A percentile compares a stretch with the other conserved stretches of the same genome.
phyloP scores from a whole-genome alignment of 2,329 filamentous ascomycete species.

The Orbilia brochopaga region DNA sequence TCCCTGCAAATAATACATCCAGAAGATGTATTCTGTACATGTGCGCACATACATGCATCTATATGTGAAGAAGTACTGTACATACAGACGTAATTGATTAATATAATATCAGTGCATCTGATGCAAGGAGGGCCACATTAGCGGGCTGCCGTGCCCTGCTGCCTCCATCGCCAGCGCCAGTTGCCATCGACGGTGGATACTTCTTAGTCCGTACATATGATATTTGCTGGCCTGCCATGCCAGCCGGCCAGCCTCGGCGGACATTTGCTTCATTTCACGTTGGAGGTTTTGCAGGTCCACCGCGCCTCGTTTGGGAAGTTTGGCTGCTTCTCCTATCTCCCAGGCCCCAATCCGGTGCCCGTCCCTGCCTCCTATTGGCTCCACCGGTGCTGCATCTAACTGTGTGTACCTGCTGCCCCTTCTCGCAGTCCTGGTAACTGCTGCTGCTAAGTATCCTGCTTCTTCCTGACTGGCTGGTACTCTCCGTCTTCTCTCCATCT shows the following conservation, averaged over 20 bases:
- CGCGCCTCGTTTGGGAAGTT: slow-evolving; percentile 6
- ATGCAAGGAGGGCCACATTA: no score
- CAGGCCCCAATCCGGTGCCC: not conserved
- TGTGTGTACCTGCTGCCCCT: slow-evolving; percentile 23
- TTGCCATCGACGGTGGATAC: slow-evolving; percentile 6
- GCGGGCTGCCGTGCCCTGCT: no score
- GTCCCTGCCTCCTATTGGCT: not conserved
- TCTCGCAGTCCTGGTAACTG: slow-evolving; percentile 28
- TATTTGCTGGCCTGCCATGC: no score
- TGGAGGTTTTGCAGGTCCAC: not conserved
- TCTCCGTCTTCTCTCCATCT: slow-evolving; percentile 8
- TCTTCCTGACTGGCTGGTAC: slow-evolving; percentile 16
- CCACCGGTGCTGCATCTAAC: not conserved
- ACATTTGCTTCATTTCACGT: slow-evolving; percentile 11
- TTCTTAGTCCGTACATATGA: no score
- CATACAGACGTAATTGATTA: no score
- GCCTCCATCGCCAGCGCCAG: slow-evolving; percentile 8
- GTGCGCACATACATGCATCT: no score
- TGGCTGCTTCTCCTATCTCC: no score
- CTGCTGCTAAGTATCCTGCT: no score
- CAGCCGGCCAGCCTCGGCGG: not conserved
- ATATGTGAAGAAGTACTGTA: no score
- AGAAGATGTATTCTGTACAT: no score
- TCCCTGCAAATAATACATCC: no score
- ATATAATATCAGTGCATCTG: no score